phyloP scores from a whole-genome alignment of 495 filamentous ascomycete species.

The Staphylotrichum longicolle region DNA sequence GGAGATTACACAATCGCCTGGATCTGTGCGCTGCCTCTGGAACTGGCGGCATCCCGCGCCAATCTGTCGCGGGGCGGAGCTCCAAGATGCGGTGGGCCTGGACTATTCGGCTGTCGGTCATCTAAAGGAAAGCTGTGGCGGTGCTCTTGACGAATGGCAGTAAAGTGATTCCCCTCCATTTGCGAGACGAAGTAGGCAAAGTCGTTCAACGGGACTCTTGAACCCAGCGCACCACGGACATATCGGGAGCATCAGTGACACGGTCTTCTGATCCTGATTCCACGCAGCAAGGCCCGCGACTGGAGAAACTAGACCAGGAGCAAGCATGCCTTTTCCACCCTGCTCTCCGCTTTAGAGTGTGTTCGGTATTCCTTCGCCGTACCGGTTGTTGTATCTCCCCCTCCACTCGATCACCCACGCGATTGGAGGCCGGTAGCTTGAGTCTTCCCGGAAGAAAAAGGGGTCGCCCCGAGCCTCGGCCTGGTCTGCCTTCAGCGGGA shows the following conservation, averaged over 20 bases:
- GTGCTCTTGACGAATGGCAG: conserved; percentile 1
- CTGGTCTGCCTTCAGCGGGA: too few species aligned
- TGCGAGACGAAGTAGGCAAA: not conserved
- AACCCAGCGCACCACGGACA: conserved; percentile 3
- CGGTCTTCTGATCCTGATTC: conserved; percentile 3
- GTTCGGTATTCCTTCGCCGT: too few species aligned
- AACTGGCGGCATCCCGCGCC: conserved; percentile 18
- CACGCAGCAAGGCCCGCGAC: not conserved
- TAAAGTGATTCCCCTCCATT: not conserved
- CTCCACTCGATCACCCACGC: too few species aligned
- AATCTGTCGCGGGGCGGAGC: conserved; percentile 3
- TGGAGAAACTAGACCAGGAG: too few species aligned
- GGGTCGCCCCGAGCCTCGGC: too few species aligned
- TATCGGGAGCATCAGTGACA: conserved; percentile 1
- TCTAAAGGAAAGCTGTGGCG: conserved; percentile 2
- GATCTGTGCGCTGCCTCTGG: conserved; percentile 19
- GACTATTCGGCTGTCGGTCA: not conserved
- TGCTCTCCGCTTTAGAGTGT: too few species aligned
- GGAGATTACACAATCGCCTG: conserved; percentile 23
- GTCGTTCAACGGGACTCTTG: not conserved
- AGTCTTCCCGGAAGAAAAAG: too few species aligned
- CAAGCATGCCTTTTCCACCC: too few species aligned
- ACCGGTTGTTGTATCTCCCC: too few species aligned
- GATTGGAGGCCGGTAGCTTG: too few species aligned
- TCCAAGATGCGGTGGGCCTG: not conserved